Base-by-base conservation (phyloP, 129 eudicot species). In the Tanacetum coccineum region DNA sequence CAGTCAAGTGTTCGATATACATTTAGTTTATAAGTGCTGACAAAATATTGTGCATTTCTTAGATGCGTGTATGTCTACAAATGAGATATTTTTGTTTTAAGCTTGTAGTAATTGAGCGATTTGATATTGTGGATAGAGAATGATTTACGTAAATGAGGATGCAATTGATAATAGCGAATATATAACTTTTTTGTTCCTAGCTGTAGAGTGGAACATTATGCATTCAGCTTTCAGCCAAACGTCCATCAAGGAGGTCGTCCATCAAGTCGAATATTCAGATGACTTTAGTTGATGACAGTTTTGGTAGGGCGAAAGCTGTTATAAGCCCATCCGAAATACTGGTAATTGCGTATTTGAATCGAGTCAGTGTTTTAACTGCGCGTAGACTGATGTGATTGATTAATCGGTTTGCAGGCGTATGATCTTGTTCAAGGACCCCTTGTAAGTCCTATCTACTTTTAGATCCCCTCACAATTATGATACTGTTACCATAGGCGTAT, bases 351-450 rank as follows among this genome's bases (percentile, higher is more conserved):
- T 49, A 49, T 13, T 20, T 64, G 13, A 44, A 3, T 10, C 18
- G 51, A 70, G 15, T 61, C 48, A 8, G 66, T 56, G 57, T 42
- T 79, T 21, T 61, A 64, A 32, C n/a, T 70, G 25, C 39, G 36
- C 21, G 28, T 75, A 45, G 49, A 30, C 67, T 72, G 19, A 82
- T 56, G 70, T 55, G 61, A 50, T 44, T 22, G 54, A 22, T 58
- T 72, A 39, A 51, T 79, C 59, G 68, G 51, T 72, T 21, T 87
- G 90, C 87, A 91, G 97, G 95, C 95, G 10, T 91, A 87, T 74
- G 89, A 91, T 68, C 93, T 91, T 83, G 95, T 91, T 68, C 97
- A 91, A 81, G 97, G 97, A 74, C 81, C 82, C 32, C 80, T 71
- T 74, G 97, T 91, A 86, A 91, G 97, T 90, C 22, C 56, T 64